Base-by-base conservation (phyloP, 352 stramenopile genomes). In the Aphanomyces invadans region DNA sequence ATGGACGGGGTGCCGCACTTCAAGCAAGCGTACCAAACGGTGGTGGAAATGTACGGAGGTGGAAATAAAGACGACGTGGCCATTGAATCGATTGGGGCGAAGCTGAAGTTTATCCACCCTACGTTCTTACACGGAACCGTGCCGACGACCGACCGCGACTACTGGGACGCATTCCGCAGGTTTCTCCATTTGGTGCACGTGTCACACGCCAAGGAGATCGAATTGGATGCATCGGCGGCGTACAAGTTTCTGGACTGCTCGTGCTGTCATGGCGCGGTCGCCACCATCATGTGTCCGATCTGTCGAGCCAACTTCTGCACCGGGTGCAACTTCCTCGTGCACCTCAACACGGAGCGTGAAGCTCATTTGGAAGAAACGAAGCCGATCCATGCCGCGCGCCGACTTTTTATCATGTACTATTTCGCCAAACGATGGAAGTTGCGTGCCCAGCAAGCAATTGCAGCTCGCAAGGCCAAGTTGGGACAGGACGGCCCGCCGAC, bases 121-220 rank as follows among this genome's bases (percentile, higher is more conserved):
- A 25, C 44, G 7, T 52, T 52, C 44, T 19, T 52, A 4, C 4
- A 19, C 44, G 44, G 21, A 4, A 25, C 7, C 12, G 44, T 19
- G 44, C 12, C 44, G 44, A 25, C 44, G 9, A 25, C 44, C 44
- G 44, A 52, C 46, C 36, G 36, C 36, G 36, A 42, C 15, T 42
- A 42, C 15, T 57, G 29, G 25, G 29, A 57, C 19, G 21, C 25
- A n/a, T 67, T 70, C n/a, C 26, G 44, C 33, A 33, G 56, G 36
- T 26, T 60, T 59, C 4, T 71, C 28, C 62, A 71, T 66, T 48
- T 73, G 2, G 33, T 73, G 52, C 15, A 73, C 48, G 5, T 29
- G 26, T 45, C 54, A 26, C n/a, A 32, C 29, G 21, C 21, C 25
- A 19, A 39, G 11, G 55, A 63, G 42, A 15, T 52, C 4, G 55